phyloP scores from a whole-genome alignment of 75 land plant genomes.

The Cupressus sempervirens region DNA sequence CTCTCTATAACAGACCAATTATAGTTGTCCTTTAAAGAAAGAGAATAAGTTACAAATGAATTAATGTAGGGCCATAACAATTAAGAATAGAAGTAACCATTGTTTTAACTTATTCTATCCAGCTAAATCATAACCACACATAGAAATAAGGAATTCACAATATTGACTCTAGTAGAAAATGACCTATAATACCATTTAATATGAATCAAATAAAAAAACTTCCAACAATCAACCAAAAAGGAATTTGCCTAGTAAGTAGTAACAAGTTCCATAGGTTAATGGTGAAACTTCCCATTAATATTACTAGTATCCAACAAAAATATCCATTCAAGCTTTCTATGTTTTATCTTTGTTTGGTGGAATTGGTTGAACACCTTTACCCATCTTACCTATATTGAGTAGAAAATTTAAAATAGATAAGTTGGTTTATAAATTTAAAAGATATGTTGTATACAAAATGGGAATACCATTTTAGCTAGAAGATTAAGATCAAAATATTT shows the following conservation, averaged over 20 bases:
- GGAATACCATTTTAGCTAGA: conserved; percentile 82
- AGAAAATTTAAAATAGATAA: neutral
- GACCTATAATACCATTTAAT: neutral
- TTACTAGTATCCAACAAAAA: conserved; percentile 88
- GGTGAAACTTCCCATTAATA: conserved; percentile 76
- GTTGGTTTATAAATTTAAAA: neutral
- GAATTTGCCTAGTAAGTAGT: conserved; percentile 78
- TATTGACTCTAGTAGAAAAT: neutral
- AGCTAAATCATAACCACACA: neutral
- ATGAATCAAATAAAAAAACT: neutral
- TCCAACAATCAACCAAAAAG: neutral
- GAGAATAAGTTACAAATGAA: neutral
- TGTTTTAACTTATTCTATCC: neutral
- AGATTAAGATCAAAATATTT: conserved; percentile 91
- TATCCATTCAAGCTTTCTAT: conserved; percentile 90
- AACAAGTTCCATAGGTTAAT: conserved; percentile 82
- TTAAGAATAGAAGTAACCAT: too few species aligned
- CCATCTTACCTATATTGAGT: conserved; percentile 46
- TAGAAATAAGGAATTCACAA: neutral
- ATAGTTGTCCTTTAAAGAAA: neutral
- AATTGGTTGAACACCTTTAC: conserved; percentile 81
- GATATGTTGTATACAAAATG: neutral
- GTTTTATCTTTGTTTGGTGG: conserved; percentile 86
- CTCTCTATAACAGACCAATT: neutral
- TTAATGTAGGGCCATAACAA: neutral